Percentiles rank a stretch among this genome's conserved stretches.
These are phyloP conservation scores for Termitomyces eurrhizus DNA, from an alignment of 768 basidiomycete genomes.

Conservation along the genomic window DNA sequence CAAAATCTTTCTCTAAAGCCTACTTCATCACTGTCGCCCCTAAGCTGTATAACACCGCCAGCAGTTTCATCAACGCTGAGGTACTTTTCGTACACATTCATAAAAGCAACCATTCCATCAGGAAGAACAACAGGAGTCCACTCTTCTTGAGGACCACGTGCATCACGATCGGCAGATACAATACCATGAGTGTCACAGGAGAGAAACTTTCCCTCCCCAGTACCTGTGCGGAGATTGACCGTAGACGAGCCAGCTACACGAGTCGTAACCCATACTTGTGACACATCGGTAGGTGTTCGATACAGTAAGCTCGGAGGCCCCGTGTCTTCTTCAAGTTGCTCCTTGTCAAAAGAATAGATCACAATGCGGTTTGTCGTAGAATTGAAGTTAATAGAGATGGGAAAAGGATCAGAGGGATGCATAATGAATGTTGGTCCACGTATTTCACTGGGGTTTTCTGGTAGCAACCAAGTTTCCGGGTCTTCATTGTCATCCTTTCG, in stretches of 20 bases:
- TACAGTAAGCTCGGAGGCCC: constrained; percentile 50
- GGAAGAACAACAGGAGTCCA: constrained; percentile 84
- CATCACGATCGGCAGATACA: constrained; percentile 81
- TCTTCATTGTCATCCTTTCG: constrained; percentile 57
- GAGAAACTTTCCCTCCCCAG: constrained; percentile 88
- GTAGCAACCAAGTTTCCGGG: constrained; percentile 77
- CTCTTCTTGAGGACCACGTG: constrained; percentile 90
- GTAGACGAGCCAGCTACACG: constrained; percentile 80
- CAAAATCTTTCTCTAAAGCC: constrained; percentile 86
- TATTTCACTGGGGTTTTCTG: constrained; percentile 66
- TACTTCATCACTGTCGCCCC: constrained; percentile 83
- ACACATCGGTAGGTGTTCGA: constrained; percentile 73
- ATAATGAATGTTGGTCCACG: constrained; percentile 85
- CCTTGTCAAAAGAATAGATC: constrained; percentile 62
- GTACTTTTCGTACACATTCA: constrained; percentile 88
- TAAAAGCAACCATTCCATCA: constrained; percentile 84
- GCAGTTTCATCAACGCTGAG: constrained; percentile 83
- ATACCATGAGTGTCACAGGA: constrained; percentile 85
- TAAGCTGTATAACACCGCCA: constrained; percentile 70
- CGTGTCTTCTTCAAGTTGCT: constrained; percentile 42
- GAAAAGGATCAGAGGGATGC: constrained; percentile 77
- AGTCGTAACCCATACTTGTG: constrained; percentile 90
- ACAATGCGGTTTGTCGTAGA: constrained; percentile 70
- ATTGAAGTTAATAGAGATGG: constrained; percentile 75
- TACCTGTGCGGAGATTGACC: constrained; percentile 82